Base-by-base conservation (phyloP, 169 alveolate genomes). In the Cryptosporidium andersoni region DNA sequence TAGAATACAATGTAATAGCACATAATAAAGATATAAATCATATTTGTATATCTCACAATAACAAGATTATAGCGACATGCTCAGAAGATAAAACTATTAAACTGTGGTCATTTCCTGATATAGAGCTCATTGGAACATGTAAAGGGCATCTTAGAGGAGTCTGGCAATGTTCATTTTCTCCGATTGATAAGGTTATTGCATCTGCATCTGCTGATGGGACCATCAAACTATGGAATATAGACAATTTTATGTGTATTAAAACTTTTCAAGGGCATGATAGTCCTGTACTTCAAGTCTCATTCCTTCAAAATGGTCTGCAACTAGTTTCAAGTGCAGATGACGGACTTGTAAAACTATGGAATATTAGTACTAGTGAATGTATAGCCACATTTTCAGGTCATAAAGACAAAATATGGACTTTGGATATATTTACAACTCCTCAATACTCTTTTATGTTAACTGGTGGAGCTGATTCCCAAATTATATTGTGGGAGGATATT, bases 181-280 rank as follows among this genome's bases (percentile, higher is more conserved):
- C 94, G 1, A 64, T 81, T 37, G 93, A 92, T 47, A 82, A 90
- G 63, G 51, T 91, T 7, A 66, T 93, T 0, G 97, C 95, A 9
- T 88, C 96, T 36, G 90, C 95, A 4, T 89, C 95, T 42, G 94
- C 95, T 74, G 98, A 95, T 66, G 94, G 93, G 5, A 89, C 96
- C 14, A 91, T 93, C 25, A 92, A 92, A 62, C 56, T 95, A 12
- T 95, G 98, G 97, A 96, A 94, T 81, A 82, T 91, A 49, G 95
- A 92, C 52, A 64, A 92, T 4, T 94, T 95, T 43, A 82, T 90
- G 34, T 82, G 92, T 45, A 94, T 92, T 51, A 81, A 88, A 63
- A 92, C 96, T 53, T 91, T 94, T 11, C 91, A 94, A 66, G 96
- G 97, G 37, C 97, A 93, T 66, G 97, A 93, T 34, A 97, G 94